Evolutionary conservation across 208 protist species (phyloP), one percentile per base, ranked within the genome.

Genomic region (Acanthamoeba triangularis): DNA sequence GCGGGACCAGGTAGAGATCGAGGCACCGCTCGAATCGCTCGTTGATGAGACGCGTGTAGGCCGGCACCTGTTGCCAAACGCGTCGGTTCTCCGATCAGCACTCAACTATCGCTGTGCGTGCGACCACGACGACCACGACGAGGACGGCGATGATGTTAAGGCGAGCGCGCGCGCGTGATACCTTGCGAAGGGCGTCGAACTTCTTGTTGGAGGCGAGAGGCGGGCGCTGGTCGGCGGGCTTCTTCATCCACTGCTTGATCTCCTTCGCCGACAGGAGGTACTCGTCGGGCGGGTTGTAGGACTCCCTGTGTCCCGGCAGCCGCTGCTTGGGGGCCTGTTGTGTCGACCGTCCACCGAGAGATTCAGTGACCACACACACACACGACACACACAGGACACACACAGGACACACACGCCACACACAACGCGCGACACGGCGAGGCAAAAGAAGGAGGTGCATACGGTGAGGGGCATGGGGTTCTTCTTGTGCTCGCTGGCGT

Each of bases 1-100:
- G 98, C 11, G 99, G 99, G 97, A 99, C 99, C 74, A 99, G 98
- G 96, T 99, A 99, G 35, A 99, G 98, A 97, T 99, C 99, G 25
- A 99, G 98, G 97, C 99, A 99, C 49, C 99, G 98, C 96, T 99
- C 99, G 95, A 99, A 99, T 44, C 99, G 98, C 95, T 99, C 99
- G 95, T 99, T 97, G 82, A 99, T 98, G 23, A 99, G 98, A 69
- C 99, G 96, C 52, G 98, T 95, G 96, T 99, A 99, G 44, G 98
- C 98, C 20, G 99, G 99, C 8, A 99, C 98, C 87, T 99, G 37
- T 41, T 41, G 37, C 3, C n/a, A 3, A 41, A 41, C 37, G 37
- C 37, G 37, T 41, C 3, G 3, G 37, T 3, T 3, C 3, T 41
- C 37, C 37, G 37, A 41, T 41, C 3, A 41, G 3, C 37, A 41